Evolutionary conservation across 78 protist species (phyloP).

Genomic region (Planoprotostelium fungivorum): DNA sequence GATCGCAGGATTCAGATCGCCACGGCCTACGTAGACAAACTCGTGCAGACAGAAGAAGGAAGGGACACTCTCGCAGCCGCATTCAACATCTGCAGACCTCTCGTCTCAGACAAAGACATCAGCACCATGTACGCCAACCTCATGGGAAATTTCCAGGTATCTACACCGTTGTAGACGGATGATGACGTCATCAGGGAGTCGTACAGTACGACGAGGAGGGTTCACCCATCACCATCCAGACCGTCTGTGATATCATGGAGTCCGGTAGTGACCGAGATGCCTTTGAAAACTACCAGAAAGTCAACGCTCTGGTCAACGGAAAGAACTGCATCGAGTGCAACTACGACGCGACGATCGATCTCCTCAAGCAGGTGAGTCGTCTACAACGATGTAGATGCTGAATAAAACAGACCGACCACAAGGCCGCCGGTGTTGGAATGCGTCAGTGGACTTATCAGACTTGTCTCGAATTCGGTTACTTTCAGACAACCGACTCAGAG

Average conservation of each 20-base stretch:
- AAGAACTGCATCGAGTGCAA: background rate
- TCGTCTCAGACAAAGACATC: constrained; percentile 24
- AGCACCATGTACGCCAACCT: constrained; percentile 41
- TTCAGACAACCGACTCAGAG: constrained; percentile 53
- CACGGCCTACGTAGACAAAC: background rate
- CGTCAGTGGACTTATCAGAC: constrained; percentile 61
- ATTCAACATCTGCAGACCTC: constrained; percentile 26
- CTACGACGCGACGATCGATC: background rate
- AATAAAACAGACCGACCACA: background rate
- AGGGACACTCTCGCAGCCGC: constrained; percentile 15
- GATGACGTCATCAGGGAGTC: constrained; percentile 6
- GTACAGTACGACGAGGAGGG: constrained; percentile 51
- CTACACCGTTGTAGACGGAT: background rate
- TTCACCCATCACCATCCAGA: background rate
- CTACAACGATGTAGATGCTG: background rate
- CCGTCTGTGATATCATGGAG: background rate
- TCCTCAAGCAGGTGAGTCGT: background rate
- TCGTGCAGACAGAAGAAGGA: constrained; percentile 2
- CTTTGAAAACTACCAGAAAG: background rate
- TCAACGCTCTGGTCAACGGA: background rate
- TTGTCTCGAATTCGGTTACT: constrained; percentile 69
- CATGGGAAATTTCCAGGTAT: constrained; percentile 25
- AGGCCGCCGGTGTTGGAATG: constrained; percentile 35
- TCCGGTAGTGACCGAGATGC: background rate
- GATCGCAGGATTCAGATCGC: background rate